These are phyloP conservation scores for Solanum hybrid DNA, from an alignment of 305 asterid species.

Conservation along the genomic window DNA sequence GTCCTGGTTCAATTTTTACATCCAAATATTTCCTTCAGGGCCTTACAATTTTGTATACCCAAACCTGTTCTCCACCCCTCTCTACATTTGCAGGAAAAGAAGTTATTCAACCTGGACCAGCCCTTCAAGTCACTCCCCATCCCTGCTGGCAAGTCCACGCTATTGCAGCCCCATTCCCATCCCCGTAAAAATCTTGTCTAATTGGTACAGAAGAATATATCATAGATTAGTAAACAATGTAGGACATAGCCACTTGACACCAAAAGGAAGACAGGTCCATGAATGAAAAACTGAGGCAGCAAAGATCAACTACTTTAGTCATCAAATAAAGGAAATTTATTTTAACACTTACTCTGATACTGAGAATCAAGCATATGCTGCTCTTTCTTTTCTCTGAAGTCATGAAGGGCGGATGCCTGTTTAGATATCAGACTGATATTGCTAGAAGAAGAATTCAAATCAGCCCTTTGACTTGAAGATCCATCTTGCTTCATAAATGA, in stretches of 20 bases:
- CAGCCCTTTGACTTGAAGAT: slow-evolving; percentile 42
- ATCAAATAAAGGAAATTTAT: not conserved
- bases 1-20: not conserved
- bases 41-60: not conserved
- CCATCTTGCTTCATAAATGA: slow-evolving; percentile 43
- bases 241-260: not conserved
- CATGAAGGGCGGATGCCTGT: slow-evolving; percentile 26
- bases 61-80: not conserved
- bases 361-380: slow-evolving; percentile 50
- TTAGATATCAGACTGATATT: slow-evolving; percentile 16
- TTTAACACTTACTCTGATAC: slow-evolving; percentile 42
- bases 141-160: not conserved
- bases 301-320: not conserved
- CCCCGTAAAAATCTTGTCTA: not conserved
- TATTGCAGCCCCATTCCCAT: not conserved
- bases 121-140: not conserved
- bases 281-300: not conserved
- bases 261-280: not conserved
- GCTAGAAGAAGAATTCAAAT: slow-evolving; percentile 15
- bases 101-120: not conserved
- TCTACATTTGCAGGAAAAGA: not conserved
- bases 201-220: not conserved
- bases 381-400: slow-evolving; percentile 44
- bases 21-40: not conserved
- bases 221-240: not conserved